These are phyloP conservation scores for Trametes hirsuta DNA, from an alignment of 1,284 basidiomycete species.

Conservation along the genomic window DNA sequence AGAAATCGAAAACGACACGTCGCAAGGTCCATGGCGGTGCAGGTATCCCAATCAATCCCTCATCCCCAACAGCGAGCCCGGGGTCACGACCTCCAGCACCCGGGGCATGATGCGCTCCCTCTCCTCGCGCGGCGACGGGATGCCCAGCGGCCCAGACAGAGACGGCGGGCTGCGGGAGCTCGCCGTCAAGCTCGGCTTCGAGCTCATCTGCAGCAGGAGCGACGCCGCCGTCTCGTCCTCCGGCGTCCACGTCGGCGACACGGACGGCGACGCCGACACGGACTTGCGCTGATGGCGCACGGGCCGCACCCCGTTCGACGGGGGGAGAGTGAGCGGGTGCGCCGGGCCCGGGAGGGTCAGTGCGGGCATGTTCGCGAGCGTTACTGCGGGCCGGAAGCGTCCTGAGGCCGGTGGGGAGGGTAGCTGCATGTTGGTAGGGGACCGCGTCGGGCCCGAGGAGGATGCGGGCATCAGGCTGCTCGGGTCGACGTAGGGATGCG, in stretches of 20 bases:
- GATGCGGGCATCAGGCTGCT: constrained; percentile 31
- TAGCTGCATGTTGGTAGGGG: constrained; percentile 38
- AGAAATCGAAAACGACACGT: not conserved
- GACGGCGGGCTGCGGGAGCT: constrained; percentile 12
- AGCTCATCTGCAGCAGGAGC: constrained; percentile 64
- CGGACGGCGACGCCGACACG: constrained; percentile 22
- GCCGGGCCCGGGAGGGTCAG: constrained; percentile 44
- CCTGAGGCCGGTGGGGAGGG: constrained; percentile 51
- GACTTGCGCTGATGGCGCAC: constrained; percentile 15
- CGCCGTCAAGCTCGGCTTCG: constrained; percentile 33
- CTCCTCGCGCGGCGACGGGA: constrained; percentile 7
- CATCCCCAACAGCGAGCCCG: constrained; percentile 23
- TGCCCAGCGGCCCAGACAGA: not conserved
- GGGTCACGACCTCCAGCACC: constrained; percentile 19
- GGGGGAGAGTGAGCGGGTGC: constrained; percentile 16
- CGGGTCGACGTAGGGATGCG: constrained; percentile 39
- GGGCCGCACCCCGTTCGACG: not conserved
- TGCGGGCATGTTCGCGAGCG: constrained; percentile 35
- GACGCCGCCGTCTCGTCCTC: constrained; percentile 75
- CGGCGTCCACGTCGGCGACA: constrained; percentile 52
- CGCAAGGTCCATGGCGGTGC: too few relatives aligned
- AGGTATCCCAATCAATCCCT: constrained; percentile 8
- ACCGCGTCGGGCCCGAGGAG: constrained; percentile 14
- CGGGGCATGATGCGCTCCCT: constrained; percentile 1
- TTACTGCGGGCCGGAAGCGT: constrained; percentile 33